Evolutionary conservation across 1,284 basidiomycete species (phyloP), one percentile per base, ranked within the genome.

Genomic region (Testicularia cyperi): DNA sequence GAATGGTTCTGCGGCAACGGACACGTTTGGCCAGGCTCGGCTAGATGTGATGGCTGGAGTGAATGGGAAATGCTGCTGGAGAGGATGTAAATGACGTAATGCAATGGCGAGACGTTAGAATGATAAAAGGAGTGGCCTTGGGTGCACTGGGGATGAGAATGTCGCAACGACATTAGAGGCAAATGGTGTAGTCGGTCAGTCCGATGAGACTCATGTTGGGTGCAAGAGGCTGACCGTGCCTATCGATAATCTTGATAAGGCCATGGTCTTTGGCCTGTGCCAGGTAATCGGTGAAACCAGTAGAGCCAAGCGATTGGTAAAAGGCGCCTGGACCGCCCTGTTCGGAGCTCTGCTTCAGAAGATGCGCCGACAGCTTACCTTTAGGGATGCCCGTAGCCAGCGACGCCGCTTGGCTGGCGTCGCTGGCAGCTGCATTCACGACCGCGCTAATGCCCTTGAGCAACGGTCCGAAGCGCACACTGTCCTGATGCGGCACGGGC

Each of bases 281-380:
- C 5, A 62, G 33, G 18, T 56, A 56, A 29, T 62, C 58, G 15
- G 53, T 48, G 24, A 62, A 62, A 1, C 58, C 58, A 6, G 52
- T 62, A 13, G 44, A 44, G 22, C 58, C 53, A 4, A 62, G 44
- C 35, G 47, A 47, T 23, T 62, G 58, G 39, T 56, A 62, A 20
- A 56, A 56, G 3, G 48, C 58, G 21, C 58, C 58, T 16, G 56
- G 29, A 5, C 52, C 58, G 2, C 36, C 34, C 4, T 38, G 43
- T n/a, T 44, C 53, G 1, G 44, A 44, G 20, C 45, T 47, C n/a
- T 53, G 37, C 23, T 56, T 56, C 0, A 28, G 35, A 10, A 62
- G 35, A 21, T 62, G 53, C 38, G 46, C 38, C 2, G 52, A 44
- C 13, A 55, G 41, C 32, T 44, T 56, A 4, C 47, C 34, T 29